Evolutionary conservation across 208 protist genomes (phyloP).

Genomic region (Leishmania lainsoni): DNA sequence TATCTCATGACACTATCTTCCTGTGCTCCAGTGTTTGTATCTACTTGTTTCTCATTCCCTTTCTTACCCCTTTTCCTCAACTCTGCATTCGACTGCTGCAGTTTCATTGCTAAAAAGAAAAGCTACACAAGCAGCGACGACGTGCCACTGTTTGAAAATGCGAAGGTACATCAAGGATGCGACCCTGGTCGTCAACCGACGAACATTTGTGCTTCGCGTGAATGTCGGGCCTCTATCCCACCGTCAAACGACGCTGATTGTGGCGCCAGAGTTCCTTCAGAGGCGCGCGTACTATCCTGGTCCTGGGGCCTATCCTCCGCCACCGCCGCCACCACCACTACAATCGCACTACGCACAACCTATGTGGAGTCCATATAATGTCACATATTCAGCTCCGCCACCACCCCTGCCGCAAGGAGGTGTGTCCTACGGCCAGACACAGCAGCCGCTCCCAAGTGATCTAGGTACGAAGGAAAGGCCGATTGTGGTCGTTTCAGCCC

Average conservation of each 20-base stretch:
- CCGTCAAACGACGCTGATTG: conserved; percentile 23
- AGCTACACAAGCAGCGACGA: neutral
- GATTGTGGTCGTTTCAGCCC: conserved; percentile 76
- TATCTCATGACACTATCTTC: neutral
- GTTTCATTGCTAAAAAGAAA: neutral
- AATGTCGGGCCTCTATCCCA: neutral
- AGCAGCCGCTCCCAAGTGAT: conserved; percentile 36
- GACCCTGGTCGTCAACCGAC: conserved; percentile 22
- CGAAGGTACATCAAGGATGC: conserved; percentile 17
- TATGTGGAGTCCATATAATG: conserved; percentile 23
- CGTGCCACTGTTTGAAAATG: conserved; percentile 8
- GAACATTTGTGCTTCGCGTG: conserved; percentile 23
- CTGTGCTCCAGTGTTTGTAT: neutral
- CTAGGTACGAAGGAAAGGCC: conserved; percentile 80
- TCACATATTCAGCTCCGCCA: conserved; percentile 14
- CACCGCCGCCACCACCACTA: conserved; percentile 39
- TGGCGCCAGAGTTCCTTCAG: conserved; percentile 32
- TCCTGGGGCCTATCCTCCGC: conserved; percentile 44
- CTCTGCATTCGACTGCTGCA: neutral
- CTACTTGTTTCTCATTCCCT: neutral
- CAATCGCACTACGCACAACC: conserved; percentile 27
- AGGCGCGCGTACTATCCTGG: conserved; percentile 37
- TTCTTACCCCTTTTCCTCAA: conserved; percentile 1
- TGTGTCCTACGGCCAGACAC: conserved; percentile 16
- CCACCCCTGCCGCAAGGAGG: conserved; percentile 23